Conservation (phyloP, 1,284 basidiomycete species). For the Sphagnurus paluster region DNA sequence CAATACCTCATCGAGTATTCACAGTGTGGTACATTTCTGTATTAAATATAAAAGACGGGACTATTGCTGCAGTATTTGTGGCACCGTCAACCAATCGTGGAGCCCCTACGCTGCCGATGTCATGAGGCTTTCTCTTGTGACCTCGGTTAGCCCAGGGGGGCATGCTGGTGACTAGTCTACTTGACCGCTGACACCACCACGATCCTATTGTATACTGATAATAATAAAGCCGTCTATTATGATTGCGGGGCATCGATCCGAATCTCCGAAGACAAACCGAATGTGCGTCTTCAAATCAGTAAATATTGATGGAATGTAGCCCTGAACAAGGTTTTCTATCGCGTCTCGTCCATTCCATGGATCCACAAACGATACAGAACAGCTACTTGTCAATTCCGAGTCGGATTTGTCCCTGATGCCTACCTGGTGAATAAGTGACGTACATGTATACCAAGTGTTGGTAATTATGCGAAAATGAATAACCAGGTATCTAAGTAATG, state of each 20-base stretch:
- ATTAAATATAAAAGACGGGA: too few relatives aligned
- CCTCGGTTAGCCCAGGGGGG: too few relatives aligned
- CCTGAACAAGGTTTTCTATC: not conserved
- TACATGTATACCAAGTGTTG: not conserved
- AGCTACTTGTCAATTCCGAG: slow-evolving; percentile 2
- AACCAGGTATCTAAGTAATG: not conserved
- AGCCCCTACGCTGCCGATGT: too few relatives aligned
- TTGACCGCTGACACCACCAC: too few relatives aligned
- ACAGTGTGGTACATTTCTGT: too few relatives aligned
- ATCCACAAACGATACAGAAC: not conserved
- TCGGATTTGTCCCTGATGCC: slow-evolving; percentile 3
- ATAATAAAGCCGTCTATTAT: not conserved
- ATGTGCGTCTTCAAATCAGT: not conserved
- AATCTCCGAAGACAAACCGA: not conserved
- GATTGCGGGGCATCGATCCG: not conserved
- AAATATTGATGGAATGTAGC: slow-evolving; percentile 2
- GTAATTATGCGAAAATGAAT: not conserved
- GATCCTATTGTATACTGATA: not conserved
- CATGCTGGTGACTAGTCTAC: too few relatives aligned
- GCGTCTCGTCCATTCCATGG: slow-evolving; percentile 3
- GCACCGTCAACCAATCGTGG: too few relatives aligned
- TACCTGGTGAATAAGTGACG: not conserved
- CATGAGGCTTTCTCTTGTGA: too few relatives aligned
- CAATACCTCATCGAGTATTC: too few relatives aligned
- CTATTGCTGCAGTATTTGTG: too few relatives aligned